Base-by-base conservation (phyloP, 2,329 filamentous ascomycete genomes). In the Ceratocystis destructans region DNA sequence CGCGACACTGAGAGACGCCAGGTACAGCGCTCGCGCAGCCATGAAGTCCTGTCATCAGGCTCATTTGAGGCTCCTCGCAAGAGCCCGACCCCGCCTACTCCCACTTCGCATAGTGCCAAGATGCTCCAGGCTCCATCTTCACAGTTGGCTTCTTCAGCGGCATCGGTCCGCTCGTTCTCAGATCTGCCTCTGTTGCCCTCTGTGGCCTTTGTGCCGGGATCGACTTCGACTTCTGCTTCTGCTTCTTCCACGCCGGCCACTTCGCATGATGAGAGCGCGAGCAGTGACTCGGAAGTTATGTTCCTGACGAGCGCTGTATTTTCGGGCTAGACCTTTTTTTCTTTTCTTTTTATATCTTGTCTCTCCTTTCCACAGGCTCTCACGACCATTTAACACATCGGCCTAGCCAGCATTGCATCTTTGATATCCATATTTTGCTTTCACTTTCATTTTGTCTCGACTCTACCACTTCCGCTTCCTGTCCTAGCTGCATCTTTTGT, bases 241-340 rank as follows among this genome's bases (percentile, higher is more conserved):
- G 46, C 57, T 3, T 25, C 57, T 31, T 61, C 66, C 37, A 41
- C 37, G 12, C 53, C 59, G 28, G 61, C 50, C 4, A 41, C n/a
- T 10, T 22, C 70, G 44, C 71, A 70, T 22, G 72, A 74, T 22
- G 67, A 69, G 28, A 72, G 74, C 67, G 70, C 74, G 70, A 69
- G 71, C 62, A 67, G 71, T 6, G 69, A 70, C 37, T 71, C 70
- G 5, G 71, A 72, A 22, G 73, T 73, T 25, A 73, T 81, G 28
- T 77, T 82, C 63, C 76, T 83, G 57, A 79, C 79, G 59, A 78
- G 75, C 59, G 79, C 79, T 50, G 80, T 82, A 45, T 82, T 67
- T 37, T 82, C 72, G 76, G 77, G 65, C 78, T 79, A 55, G 41
- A 20, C 17, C 8, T 28, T 62, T 57, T 22, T 66, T 46, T 31